Evolutionary conservation across 2,329 filamentous ascomycete species (phyloP).

Genomic region (Aureobasidium sp.): DNA sequence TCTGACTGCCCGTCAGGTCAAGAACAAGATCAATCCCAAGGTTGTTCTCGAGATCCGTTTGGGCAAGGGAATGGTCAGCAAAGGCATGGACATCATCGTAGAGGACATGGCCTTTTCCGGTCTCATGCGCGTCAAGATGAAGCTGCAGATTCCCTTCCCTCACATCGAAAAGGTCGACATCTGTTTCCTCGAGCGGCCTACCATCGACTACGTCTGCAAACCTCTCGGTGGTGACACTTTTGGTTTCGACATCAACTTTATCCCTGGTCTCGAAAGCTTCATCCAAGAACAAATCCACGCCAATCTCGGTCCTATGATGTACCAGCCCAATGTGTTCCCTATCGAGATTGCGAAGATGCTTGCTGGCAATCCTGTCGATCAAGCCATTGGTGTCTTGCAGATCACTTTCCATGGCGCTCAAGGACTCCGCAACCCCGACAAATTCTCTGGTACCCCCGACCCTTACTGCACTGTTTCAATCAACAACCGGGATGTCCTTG

Average conservation of each 20-base stretch:
- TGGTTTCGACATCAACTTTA: constrained; percentile 98
- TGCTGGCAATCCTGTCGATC: constrained; percentile 85
- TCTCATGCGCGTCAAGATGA: constrained; percentile 94
- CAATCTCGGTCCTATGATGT: constrained; percentile 95
- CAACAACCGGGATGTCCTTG: constrained; percentile 74
- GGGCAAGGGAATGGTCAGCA: constrained; percentile 94
- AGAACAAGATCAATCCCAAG: constrained; percentile 96
- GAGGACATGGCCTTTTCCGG: constrained; percentile 96
- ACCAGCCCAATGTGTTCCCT: constrained; percentile 92
- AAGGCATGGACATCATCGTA: constrained; percentile 93
- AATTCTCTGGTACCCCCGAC: constrained; percentile 84
- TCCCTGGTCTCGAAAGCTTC: constrained; percentile 86
- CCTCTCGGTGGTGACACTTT: constrained; percentile 91
- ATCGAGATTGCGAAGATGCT: constrained; percentile 99
- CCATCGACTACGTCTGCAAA: constrained; percentile 96
- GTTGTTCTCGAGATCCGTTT: constrained; percentile 89
- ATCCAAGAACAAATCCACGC: constrained; percentile 95
- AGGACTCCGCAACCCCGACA: constrained; percentile 90
- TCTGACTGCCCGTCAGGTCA: constrained; percentile 81
- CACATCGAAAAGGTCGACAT: constrained; percentile 93
- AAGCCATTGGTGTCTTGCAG: constrained; percentile 89
- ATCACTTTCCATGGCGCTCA: constrained; percentile 86
- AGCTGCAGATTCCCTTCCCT: constrained; percentile 91
- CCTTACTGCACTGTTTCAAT: constrained; percentile 82
- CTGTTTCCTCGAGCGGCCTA: constrained; percentile 83